Evolutionary conservation across 371 early-diverging fungal genomes (phyloP).

Genomic region (Circinella umbellata): DNA sequence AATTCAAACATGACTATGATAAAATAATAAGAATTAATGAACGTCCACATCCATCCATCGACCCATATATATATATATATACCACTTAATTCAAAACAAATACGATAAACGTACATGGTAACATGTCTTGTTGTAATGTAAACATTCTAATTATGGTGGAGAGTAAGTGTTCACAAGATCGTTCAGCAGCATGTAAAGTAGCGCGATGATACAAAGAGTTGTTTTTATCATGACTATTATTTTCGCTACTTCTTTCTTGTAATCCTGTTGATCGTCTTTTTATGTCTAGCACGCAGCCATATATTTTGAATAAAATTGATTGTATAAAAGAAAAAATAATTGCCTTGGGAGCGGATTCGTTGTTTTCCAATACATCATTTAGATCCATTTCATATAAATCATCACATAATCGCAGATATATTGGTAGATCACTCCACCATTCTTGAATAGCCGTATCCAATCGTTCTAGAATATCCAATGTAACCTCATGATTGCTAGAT

Average conservation of each 20-base stretch:
- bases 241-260: neutral
- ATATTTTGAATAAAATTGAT: neutral
- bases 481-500: neutral
- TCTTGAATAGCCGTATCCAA: conserved; percentile 1
- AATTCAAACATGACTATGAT: conserved; percentile 6
- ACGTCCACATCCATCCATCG: too few relatives aligned
- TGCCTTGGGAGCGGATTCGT: neutral
- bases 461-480: neutral
- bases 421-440: conserved; percentile 8
- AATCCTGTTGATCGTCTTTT: neutral
- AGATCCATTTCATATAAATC: neutral
- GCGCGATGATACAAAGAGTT: neutral
- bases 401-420: conserved; percentile 1
- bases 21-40: neutral
- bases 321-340: conserved; percentile 1
- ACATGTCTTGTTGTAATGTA: neutral
- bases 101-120: neutral
- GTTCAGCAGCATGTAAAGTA: neutral
- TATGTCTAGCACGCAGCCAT: neutral
- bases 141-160: neutral
- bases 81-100: neutral
- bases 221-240: neutral
- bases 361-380: neutral
- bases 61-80: too few relatives aligned
- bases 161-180: conserved; percentile 3